phyloP scores from a whole-genome alignment of 306 rosid species.

The Luffa aegyptiaca region DNA sequence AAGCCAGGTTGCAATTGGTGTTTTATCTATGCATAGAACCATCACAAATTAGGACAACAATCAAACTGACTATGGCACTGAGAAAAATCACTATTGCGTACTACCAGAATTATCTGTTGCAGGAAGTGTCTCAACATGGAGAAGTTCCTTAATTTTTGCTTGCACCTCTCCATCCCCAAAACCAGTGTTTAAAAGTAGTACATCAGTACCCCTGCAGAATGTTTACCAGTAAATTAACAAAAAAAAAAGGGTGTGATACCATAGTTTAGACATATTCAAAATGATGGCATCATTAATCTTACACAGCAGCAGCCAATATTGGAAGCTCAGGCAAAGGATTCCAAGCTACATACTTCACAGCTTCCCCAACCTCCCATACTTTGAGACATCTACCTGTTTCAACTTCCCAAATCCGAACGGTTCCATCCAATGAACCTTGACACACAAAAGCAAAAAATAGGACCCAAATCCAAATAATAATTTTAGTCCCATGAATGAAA shows the following conservation, averaged over 20 bases:
- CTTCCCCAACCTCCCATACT: conserved; percentile 67
- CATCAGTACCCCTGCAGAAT: conserved; percentile 60
- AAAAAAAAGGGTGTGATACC: background rate
- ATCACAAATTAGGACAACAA: conserved; percentile 17
- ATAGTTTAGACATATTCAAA: background rate
- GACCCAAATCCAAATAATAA: background rate
- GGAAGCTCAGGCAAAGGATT: conserved; percentile 69
- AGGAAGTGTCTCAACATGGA: conserved; percentile 34
- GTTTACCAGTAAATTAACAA: background rate
- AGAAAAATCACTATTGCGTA: conserved; percentile 16
- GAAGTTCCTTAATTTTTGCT: conserved; percentile 52
- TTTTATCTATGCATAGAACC: conserved; percentile 19
- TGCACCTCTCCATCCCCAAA: conserved; percentile 80
- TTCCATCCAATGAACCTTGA: conserved; percentile 80
- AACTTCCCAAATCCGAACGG: conserved; percentile 91
- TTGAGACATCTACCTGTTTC: conserved; percentile 83
- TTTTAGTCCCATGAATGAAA: background rate
- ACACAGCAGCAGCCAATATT: conserved; percentile 65
- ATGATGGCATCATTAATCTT: conserved; percentile 28
- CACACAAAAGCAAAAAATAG: conserved; percentile 18
- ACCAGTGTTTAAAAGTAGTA: conserved; percentile 55
- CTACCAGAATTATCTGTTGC: conserved; percentile 51
- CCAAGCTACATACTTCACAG: conserved; percentile 79
- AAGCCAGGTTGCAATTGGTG: conserved; percentile 59
- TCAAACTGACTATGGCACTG: conserved; percentile 1